Evolutionary conservation across 2,329 filamentous ascomycete genomes (phyloP).

Genomic region (Colletotrichum tofieldiae): DNA sequence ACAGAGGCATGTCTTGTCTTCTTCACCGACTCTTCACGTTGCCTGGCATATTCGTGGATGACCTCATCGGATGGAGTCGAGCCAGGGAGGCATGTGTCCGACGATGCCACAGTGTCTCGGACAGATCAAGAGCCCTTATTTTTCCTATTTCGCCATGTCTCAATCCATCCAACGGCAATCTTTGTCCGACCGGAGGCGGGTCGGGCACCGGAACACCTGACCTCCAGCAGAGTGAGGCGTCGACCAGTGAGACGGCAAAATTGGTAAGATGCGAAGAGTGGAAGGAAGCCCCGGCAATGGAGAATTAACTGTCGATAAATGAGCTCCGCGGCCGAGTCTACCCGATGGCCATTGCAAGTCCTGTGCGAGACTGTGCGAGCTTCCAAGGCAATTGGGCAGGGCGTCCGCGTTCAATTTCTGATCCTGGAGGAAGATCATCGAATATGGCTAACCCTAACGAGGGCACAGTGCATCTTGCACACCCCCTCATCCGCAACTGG

Average conservation of each 20-base stretch:
- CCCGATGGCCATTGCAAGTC: conserved; percentile 24
- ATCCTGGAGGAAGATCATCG: conserved; percentile 41
- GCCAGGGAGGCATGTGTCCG: conserved; percentile 22
- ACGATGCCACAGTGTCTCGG: conserved; percentile 29
- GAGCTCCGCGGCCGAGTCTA: conserved; percentile 34
- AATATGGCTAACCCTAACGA: conserved; percentile 29
- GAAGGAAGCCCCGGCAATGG: conserved; percentile 21
- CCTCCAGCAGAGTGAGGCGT: not conserved
- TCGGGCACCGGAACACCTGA: conserved; percentile 27
- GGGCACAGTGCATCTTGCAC: conserved; percentile 35
- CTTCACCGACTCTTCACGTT: conserved; percentile 44
- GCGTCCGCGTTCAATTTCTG: conserved; percentile 38
- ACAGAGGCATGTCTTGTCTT: conserved; percentile 23
- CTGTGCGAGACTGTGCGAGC: conserved; percentile 10
- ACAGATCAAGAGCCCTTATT: conserved; percentile 1
- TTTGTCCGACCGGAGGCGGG: conserved; percentile 26
- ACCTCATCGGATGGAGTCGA: conserved; percentile 35
- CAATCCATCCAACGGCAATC: conserved; percentile 29
- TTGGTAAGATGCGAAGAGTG: conserved; percentile 6
- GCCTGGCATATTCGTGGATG: conserved; percentile 34
- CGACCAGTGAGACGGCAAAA: conserved; percentile 17
- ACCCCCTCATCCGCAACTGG: conserved; percentile 21
- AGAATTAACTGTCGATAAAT: conserved; percentile 20
- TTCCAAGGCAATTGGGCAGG: conserved; percentile 38
- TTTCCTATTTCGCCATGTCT: not conserved